Conservation (phyloP, 345 rosid genomes). For the Gossypium bickii region DNA sequence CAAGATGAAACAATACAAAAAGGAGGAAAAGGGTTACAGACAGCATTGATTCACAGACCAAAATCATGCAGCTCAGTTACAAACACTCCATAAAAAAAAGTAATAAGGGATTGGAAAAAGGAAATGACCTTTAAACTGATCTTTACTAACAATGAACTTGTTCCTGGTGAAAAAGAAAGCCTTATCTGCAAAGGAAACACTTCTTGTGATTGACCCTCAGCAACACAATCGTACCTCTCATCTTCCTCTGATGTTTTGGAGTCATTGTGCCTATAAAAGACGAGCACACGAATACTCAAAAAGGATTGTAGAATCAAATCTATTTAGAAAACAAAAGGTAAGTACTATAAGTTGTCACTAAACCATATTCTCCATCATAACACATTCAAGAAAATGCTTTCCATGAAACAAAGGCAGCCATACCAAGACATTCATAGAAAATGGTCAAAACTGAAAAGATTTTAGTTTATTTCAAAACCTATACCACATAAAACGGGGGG, state of each 20-base stretch:
- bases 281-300: conserved; percentile 5
- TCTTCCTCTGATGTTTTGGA: conserved; percentile 26
- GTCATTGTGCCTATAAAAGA: conserved; percentile 46
- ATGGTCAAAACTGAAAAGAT: neutral
- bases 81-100: neutral
- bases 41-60: neutral
- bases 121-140: conserved; percentile 44
- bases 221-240: conserved; percentile 25
- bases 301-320: neutral
- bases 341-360: neutral
- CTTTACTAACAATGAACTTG: conserved; percentile 43
- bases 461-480: neutral
- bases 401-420: neutral
- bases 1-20: neutral
- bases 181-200: conserved; percentile 55
- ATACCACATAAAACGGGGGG: neutral
- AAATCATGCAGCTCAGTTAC: conserved; percentile 3
- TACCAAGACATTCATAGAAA: neutral
- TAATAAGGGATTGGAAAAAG: neutral
- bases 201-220: conserved; percentile 40
- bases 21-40: neutral
- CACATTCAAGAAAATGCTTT: neutral
- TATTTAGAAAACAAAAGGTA: neutral
- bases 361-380: neutral
- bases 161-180: conserved; percentile 43